Conservation (phyloP, 352 stramenopile genomes). For the Phytopythium montanum region DNA sequence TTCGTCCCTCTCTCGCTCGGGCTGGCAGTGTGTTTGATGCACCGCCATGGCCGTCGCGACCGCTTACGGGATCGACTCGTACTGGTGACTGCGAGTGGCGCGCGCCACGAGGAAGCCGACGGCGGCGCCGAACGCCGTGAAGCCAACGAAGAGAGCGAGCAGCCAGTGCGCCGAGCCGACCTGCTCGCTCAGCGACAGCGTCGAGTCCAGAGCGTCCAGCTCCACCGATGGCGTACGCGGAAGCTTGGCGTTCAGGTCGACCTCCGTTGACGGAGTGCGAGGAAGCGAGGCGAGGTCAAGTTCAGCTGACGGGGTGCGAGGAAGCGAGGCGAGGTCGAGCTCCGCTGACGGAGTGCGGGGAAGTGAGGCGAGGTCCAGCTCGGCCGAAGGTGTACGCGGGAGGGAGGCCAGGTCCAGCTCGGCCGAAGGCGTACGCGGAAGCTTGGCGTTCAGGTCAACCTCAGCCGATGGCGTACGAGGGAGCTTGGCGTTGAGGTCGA, state of each 20-base stretch:
- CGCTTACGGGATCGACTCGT: constrained; percentile 15
- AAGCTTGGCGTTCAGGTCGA: constrained; percentile 3
- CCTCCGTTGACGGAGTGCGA: not conserved
- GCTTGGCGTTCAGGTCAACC: not conserved
- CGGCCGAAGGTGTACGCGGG: constrained; percentile 4
- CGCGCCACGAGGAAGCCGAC: constrained; percentile 28
- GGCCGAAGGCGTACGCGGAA: constrained; percentile 2
- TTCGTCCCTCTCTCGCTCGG: too few relatives aligned
- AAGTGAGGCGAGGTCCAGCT: not conserved
- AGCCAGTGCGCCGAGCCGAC: constrained; percentile 8
- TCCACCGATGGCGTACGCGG: not conserved
- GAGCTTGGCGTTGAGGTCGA: constrained; percentile 3
- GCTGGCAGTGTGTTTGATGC: not conserved
- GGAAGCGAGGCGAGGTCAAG: constrained; percentile 1
- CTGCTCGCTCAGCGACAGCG: constrained; percentile 5
- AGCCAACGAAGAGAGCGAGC: constrained; percentile 22
- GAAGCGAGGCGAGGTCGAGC: not conserved
- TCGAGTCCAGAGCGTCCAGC: not conserved
- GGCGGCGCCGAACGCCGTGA: constrained; percentile 26
- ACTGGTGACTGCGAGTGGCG: constrained; percentile 20
- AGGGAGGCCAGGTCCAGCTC: constrained; percentile 1
- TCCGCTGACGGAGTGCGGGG: not conserved
- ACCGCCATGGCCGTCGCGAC: not conserved
- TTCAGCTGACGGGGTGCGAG: not conserved
- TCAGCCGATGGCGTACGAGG: not conserved